Conservation (phyloP, 2,329 filamentous ascomycete species). For the Talaromyces pinophilus region DNA sequence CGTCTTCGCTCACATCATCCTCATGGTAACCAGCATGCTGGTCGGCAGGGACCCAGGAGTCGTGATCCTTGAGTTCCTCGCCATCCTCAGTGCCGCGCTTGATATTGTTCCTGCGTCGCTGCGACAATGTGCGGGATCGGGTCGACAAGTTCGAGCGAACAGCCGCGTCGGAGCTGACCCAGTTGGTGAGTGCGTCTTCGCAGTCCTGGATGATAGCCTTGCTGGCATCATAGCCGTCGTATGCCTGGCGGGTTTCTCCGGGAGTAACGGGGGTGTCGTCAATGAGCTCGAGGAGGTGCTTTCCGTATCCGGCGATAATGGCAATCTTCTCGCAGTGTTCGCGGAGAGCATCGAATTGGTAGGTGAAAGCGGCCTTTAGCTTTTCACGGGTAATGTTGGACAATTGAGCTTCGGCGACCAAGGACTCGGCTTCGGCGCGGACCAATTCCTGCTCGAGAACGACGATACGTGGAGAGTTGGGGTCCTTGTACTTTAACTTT, state of each 20-base stretch:
- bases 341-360: constrained; percentile 95
- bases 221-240: constrained; percentile 97
- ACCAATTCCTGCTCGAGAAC: constrained; percentile 98
- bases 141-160: constrained; percentile 85
- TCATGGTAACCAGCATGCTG: constrained; percentile 52
- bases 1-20: constrained; percentile 48
- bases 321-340: constrained; percentile 98
- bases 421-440: constrained; percentile 96
- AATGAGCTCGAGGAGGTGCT: constrained; percentile 94
- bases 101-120: constrained; percentile 75
- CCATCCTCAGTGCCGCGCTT: constrained; percentile 66
- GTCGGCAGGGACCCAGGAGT: constrained; percentile 75
- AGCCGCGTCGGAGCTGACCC: constrained; percentile 86
- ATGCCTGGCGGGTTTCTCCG: constrained; percentile 91
- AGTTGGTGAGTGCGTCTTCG: constrained; percentile 95
- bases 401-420: constrained; percentile 95
- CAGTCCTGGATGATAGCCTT: constrained; percentile 99
- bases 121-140: constrained; percentile 82
- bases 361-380: constrained; percentile 96
- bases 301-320: constrained; percentile 95
- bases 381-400: constrained; percentile 99
- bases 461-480: constrained; percentile 95
- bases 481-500: constrained; percentile 99
- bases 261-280: constrained; percentile 97
- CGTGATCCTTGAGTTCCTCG: constrained; percentile 74